Evolutionary conservation across 1,139 yeast species (phyloP), one percentile per base, ranked within the genome.

Genomic region (Yamadazyma oceani): DNA sequence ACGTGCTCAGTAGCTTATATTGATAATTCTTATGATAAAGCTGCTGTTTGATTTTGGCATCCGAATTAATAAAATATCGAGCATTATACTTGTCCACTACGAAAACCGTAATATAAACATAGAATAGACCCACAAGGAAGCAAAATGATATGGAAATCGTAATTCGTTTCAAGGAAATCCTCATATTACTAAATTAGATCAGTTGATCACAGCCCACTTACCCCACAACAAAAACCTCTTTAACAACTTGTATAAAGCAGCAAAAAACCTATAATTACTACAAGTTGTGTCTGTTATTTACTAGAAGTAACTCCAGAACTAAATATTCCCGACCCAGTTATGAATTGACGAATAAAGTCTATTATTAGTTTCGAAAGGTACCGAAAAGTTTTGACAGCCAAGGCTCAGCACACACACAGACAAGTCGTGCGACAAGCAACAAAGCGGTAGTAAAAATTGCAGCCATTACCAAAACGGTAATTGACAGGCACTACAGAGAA

Each of bases 1-100:
- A 62, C 5, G 49, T 46, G 8, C 55, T 50, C 38, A 58, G 55
- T 11, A 54, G 56, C 19, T 51, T 41, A 46, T 49, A 66, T 36
- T 50, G 40, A 43, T 66, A 67, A n/a, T 60, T 58, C 26, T 60
- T 43, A 42, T 54, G 61, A 42, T 68, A 71, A 26, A 68, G 43
- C 5, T 42, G 36, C 5, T 46, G 34, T 17, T 64, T 50, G 2
- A 57, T 47, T 5, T 30, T 31, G 11, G 34, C 14, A 37, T 65
- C 66, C 24, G 41, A 35, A 5, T 31, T 24, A 5, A 10, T 17
- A 19, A 40, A 46, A 5, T 30, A 8, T 13, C 17, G 17, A 4
- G 35, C 19, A n/a, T 37, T 28, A 29, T 37, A 46, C 10, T 26
- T 30, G 14, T 34, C 36, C 5, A 32, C 8, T 10, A 21, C 11